These are phyloP conservation scores for Asclepias syriaca DNA, from an alignment of 257 asterid genomes.

Conservation along the genomic window DNA sequence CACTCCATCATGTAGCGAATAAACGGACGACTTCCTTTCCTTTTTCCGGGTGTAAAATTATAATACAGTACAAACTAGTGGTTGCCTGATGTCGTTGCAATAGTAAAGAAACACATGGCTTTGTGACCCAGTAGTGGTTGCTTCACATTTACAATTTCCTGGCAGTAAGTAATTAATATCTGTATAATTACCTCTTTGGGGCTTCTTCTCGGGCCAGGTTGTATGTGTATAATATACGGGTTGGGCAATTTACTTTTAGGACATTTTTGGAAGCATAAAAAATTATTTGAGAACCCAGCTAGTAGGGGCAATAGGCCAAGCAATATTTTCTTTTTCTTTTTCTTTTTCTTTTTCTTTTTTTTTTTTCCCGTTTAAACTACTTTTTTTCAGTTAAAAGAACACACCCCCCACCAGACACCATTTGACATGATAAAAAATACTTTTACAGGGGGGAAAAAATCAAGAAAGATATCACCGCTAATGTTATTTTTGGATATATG, in stretches of 20 bases:
- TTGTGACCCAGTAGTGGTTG: not conserved
- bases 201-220: not conserved
- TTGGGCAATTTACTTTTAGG: too few species aligned
- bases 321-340: too few species aligned
- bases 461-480: not conserved
- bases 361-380: too few species aligned
- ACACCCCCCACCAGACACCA: too few species aligned
- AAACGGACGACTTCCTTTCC: not conserved
- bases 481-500: not conserved
- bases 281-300: too few species aligned
- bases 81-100: conserved; percentile 6
- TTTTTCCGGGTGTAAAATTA: not conserved
- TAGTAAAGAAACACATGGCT: not conserved
- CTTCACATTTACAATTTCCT: not conserved
- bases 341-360: too few species aligned
- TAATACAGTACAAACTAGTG: not conserved
- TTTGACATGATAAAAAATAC: too few species aligned
- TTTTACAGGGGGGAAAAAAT: not conserved
- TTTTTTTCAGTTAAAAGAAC: too few species aligned
- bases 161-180: not conserved
- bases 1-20: not conserved
- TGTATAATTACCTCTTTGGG: too few species aligned
- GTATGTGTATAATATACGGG: not conserved
- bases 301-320: too few species aligned
- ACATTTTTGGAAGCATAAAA: too few species aligned